Evolutionary conservation across 2,329 filamentous ascomycete genomes (phyloP), one percentile per base, ranked within the genome.

Genomic region (Simplicillium sp.): DNA sequence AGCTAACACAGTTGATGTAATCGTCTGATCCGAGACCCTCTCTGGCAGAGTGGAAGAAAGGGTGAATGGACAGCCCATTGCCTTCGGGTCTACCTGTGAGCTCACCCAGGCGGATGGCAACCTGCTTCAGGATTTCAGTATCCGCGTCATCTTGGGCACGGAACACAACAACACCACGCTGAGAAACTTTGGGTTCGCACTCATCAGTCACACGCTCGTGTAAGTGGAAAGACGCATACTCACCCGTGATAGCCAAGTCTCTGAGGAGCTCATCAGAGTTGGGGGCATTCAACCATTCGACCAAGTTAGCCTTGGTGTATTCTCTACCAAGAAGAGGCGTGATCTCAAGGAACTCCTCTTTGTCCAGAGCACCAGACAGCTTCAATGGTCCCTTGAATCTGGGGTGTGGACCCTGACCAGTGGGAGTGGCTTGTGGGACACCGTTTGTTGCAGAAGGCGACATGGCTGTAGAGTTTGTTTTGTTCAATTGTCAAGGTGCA

Each of bases 101-200:
- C 49, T 75, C 62, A 8, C 80, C 80, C 2, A 84, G 65, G 1
- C 69, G 66, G 11, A 77, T 65, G 29, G 75, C 71, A 0, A 84
- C 60, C 17, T 70, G 57, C 57, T 83, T 83, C 50, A 80, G 76
- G 6, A 77, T 63, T 0, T 74, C 72, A 48, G 80, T 70, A 48
- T 66, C 67, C 6, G 80, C 58, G 46, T 70, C 65, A 50, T 77
- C 62, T 45, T 83, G 79, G 9, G 68, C 64, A 12, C 78, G 71
- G 55, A 82, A 78, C 58, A 82, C 80, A 33, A 82, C 77, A 2
- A 82, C 78, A 2, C 77, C 77, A 12, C 79, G 67, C 46, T 74
- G 69, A 1, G 77, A 79, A 46, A 81, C 75, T 79, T 37, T 37
- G 31, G 43, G 34, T 7, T 15, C 17, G 20, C 34, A 29, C 15